Percentiles rank a stretch among this genome's conserved stretches.
Evolutionary conservation across 192 early-diverging fungal genomes (phyloP).

Genomic region (Mortierella antarctica): DNA sequence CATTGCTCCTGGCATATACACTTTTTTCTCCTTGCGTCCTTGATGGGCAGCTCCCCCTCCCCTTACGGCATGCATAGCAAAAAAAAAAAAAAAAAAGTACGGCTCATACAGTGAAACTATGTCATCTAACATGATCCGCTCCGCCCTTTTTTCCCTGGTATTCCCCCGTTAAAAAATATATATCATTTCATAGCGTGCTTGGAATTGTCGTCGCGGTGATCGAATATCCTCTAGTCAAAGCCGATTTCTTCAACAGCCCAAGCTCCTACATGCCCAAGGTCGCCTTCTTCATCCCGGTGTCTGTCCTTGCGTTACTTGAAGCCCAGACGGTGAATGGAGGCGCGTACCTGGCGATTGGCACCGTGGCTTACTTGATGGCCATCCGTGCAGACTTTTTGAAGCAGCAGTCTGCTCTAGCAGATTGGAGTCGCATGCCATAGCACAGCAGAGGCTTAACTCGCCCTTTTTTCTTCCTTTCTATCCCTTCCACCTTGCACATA

Average conservation of each 20-base stretch:
- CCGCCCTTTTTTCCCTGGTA: neutral
- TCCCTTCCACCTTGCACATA: too few relatives aligned
- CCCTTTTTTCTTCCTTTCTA: too few relatives aligned
- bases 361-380: slow-evolving; percentile 36
- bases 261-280: slow-evolving; percentile 34
- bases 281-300: slow-evolving; percentile 34
- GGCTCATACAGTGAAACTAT: neutral
- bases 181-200: slow-evolving; percentile 11
- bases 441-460: too few relatives aligned
- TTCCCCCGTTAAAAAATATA: neutral
- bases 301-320: slow-evolving; percentile 28
- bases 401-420: slow-evolving; percentile 6
- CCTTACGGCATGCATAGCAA: neutral
- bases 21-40: neutral
- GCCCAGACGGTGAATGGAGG: slow-evolving; percentile 46
- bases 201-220: slow-evolving; percentile 22
- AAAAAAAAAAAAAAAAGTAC: neutral
- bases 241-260: slow-evolving; percentile 26
- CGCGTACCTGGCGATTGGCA: slow-evolving; percentile 39
- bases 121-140: neutral
- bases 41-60: neutral
- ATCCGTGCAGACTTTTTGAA: slow-evolving; percentile 40
- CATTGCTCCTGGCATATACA: neutral
- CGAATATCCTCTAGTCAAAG: slow-evolving; percentile 35
- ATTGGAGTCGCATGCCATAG: slow-evolving; percentile 25